Evolutionary conservation across 148 eudicot species (phyloP), one percentile per base, ranked within the genome.

Genomic region (Camellia granthamiana): DNA sequence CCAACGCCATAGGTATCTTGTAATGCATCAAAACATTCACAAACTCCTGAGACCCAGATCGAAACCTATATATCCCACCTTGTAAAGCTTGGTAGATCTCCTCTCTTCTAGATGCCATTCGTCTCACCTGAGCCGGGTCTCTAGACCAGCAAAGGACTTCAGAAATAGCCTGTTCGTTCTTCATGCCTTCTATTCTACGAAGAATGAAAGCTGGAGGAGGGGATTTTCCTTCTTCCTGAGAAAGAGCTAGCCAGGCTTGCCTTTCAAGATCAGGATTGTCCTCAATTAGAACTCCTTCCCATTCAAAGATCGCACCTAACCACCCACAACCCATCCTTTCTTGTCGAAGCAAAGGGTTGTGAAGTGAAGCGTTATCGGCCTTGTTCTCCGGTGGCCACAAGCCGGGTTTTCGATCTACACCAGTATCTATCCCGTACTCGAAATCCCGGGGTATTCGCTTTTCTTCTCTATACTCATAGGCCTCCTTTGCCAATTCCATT

Each of bases 131-230:
- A 69, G 76, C 76, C 0, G 94, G 92, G 81, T 96, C 98, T 79
- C 99, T 87, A 3, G 97, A 91, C 99, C 99, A 96, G 74, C 99
- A 96, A 18, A 96, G 92, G 68, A 92, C 97, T 82, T 96, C 98
- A 0, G 95, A 91, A 54, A 93, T 93, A 0, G 98, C 99, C 71
- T 96, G 99, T 79, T 96, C 99, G 41, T 90, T 96, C 76, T 96
- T 96, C 99, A 96, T 96, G 63, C 99, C 99, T 84, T 93, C 97
- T 3, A 93, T 82, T 70, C 99, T 80, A 19, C 83, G 77, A 6
- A 93, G 87, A 7, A 86, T 67, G 60, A 92, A 93, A 74, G 90
- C 89, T 0, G 84, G 88, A 18, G 97, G 99, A 5, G 95, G 92
- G 1, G 92, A 81, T 79, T 90, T 92, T 9, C 97, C 98, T 91